Percentiles rank a stretch among this genome's conserved stretches.
Conservation (phyloP, 306 rosid species). For the Adenanthera pavonina region DNA sequence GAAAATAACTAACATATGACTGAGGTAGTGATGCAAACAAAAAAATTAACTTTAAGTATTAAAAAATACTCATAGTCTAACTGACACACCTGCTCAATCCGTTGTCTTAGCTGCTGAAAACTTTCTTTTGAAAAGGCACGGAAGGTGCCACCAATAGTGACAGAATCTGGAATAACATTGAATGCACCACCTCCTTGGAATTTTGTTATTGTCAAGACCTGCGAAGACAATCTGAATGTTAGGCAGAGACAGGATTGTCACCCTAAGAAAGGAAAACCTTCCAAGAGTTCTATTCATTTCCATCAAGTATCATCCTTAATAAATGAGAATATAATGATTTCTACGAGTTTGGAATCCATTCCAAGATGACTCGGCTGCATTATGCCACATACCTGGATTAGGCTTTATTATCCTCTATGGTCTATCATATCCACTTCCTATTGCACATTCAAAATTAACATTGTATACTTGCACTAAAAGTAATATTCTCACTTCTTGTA, state of each 20-base stretch:
- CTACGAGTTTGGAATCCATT: neutral
- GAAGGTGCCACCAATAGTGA: conserved; percentile 87
- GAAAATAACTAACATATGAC: neutral
- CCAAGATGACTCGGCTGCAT: neutral
- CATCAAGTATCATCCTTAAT: neutral
- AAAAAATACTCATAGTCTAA: conserved; percentile 16
- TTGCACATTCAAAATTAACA: neutral
- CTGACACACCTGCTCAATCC: conserved; percentile 67
- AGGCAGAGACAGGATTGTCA: conserved; percentile 33
- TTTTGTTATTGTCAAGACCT: conserved; percentile 83
- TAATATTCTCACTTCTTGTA: neutral
- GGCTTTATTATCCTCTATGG: neutral
- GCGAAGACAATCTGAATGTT: conserved; percentile 24
- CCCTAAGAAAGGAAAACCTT: conserved; percentile 27
- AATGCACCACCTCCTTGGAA: conserved; percentile 89
- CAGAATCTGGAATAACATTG: conserved; percentile 92
- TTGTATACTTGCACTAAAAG: neutral
- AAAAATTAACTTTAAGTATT: conserved; percentile 13
- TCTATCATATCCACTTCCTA: neutral
- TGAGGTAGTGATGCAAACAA: neutral
- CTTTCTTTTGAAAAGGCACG: conserved; percentile 66
- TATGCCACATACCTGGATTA: neutral
- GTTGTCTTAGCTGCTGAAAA: conserved; percentile 56
- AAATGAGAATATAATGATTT: conserved; percentile 1
- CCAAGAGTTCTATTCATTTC: neutral